phyloP scores from a whole-genome alignment of 768 basidiomycete species.

The Tricholoma bakamatsutake region DNA sequence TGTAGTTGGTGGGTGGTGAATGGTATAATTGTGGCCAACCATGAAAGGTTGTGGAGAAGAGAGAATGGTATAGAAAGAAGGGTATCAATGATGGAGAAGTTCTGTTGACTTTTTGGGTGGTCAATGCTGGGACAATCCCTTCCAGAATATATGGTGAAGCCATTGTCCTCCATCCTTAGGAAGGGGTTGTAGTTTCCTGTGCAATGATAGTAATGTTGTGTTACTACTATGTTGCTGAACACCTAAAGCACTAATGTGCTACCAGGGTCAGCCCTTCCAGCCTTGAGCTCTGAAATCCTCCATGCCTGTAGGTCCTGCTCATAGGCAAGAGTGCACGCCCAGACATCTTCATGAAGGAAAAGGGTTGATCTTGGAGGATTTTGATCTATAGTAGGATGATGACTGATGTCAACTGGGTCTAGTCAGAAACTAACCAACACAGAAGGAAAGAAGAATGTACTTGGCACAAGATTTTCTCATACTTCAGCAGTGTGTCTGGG shows the following conservation, averaged over 20 bases:
- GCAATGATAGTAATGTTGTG: background rate
- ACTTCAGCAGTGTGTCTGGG: slow-evolving; percentile 10
- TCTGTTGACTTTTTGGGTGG: background rate
- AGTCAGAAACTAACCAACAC: background rate
- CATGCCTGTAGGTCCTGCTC: slow-evolving; percentile 11
- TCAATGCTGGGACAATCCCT: background rate
- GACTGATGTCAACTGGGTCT: background rate
- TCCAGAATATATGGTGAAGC: background rate
- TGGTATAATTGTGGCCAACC: background rate
- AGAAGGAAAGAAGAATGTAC: slow-evolving; percentile 3
- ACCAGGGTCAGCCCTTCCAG: background rate
- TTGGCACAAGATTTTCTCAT: slow-evolving; percentile 13
- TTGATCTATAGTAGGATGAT: background rate
- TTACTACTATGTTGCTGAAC: background rate
- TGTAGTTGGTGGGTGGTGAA: background rate
- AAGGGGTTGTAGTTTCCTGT: background rate
- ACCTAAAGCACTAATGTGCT: background rate
- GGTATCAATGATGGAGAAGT: background rate
- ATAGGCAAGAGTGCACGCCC: slow-evolving; percentile 11
- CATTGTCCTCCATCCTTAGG: background rate
- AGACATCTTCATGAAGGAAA: slow-evolving; percentile 13
- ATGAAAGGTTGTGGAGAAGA: background rate
- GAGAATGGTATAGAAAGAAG: background rate
- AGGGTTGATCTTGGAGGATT: slow-evolving; percentile 1
- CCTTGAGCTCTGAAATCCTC: slow-evolving; percentile 11